Percentiles rank a stretch among this genome's conserved stretches.
Conservation (phyloP, 768 basidiomycete species). For the Albatrellus ellisii region DNA sequence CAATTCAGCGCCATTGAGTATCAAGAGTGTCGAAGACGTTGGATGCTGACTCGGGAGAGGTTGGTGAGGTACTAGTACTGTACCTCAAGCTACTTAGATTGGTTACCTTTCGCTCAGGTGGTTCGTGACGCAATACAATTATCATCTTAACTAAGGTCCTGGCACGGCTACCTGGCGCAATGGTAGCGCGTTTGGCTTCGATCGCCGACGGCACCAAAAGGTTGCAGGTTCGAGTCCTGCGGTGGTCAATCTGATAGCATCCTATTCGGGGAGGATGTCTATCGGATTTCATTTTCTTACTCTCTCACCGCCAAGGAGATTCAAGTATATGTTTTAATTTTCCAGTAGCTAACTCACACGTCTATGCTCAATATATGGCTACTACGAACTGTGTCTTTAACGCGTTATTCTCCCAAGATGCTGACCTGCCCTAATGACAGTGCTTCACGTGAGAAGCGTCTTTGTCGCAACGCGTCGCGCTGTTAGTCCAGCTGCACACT, state of each 20-base stretch:
- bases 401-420: too few species aligned
- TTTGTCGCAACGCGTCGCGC: too few species aligned
- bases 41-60: not conserved
- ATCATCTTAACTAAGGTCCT: not conserved
- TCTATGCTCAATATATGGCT: too few species aligned
- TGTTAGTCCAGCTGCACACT: too few species aligned
- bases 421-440: too few species aligned
- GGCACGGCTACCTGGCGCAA: slow-evolving; percentile 56
- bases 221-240: slow-evolving; percentile 97
- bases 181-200: slow-evolving; percentile 96
- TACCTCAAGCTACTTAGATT: not conserved
- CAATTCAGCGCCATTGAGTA: slow-evolving; percentile 67
- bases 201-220: slow-evolving; percentile 73
- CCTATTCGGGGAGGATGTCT: too few species aligned
- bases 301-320: too few species aligned
- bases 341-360: too few species aligned
- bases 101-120: not conserved
- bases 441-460: too few species aligned
- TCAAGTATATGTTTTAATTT: too few species aligned
- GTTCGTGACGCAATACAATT: not conserved
- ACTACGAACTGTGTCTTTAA: too few species aligned
- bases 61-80: not conserved
- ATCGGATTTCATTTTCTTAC: too few species aligned
- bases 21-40: not conserved
- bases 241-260: slow-evolving; percentile 44